Conservation (phyloP, 805 yeast species). For the Saturnispora gosingensis region DNA sequence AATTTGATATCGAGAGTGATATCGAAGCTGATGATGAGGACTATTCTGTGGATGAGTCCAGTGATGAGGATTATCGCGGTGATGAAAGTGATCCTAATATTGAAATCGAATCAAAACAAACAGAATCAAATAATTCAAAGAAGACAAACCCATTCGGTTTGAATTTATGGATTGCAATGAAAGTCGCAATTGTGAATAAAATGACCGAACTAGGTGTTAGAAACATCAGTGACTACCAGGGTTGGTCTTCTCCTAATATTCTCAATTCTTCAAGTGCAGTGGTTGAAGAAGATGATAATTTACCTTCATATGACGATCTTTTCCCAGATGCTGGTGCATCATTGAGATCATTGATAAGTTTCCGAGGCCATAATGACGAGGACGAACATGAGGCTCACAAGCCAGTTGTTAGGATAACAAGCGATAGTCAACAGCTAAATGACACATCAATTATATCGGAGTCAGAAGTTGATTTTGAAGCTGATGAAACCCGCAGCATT, state of each 20-base stretch:
- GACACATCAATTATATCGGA: not conserved
- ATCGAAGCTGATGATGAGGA: conserved; percentile 7
- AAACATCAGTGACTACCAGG: not conserved
- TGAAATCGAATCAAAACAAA: not conserved
- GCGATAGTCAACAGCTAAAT: not conserved
- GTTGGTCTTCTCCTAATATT: not conserved
- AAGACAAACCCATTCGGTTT: conserved; percentile 18
- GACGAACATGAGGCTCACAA: conserved; percentile 8
- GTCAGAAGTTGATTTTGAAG: not conserved
- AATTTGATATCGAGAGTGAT: conserved; percentile 7
- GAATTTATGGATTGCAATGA: conserved; percentile 26
- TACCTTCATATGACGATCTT: conserved; percentile 70
- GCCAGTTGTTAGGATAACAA: not conserved
- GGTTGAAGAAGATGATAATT: conserved; percentile 28
- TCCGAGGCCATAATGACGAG: conserved; percentile 17
- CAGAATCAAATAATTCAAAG: not conserved
- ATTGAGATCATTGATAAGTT: conserved; percentile 22
- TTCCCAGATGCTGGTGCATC: conserved; percentile 44
- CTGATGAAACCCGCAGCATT: conserved; percentile 3
- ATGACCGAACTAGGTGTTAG: conserved; percentile 10
- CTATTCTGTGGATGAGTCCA: conserved; percentile 10
- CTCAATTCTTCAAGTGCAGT: not conserved
- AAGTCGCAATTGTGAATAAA: conserved; percentile 18
- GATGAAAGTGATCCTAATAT: conserved; percentile 9
- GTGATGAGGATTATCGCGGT: conserved; percentile 5